Evolutionary conservation across 768 basidiomycete species (phyloP).

Genomic region (Inosperma sp.): DNA sequence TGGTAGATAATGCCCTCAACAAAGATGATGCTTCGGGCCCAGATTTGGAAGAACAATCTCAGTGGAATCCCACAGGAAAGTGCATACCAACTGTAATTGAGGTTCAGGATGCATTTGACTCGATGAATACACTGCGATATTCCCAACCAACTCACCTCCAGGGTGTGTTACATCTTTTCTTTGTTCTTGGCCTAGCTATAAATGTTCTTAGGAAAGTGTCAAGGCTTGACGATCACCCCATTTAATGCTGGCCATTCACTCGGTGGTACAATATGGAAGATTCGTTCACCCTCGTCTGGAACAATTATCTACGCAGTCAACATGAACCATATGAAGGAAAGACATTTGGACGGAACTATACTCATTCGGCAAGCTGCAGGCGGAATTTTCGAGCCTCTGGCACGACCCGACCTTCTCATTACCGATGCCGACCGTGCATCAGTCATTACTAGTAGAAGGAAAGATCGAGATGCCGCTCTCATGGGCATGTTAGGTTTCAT

Average conservation of each 20-base stretch:
- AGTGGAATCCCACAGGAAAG: slow-evolving; percentile 41
- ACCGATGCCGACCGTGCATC: slow-evolving; percentile 85
- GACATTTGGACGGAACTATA: slow-evolving; percentile 92
- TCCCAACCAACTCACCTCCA: slow-evolving; percentile 94
- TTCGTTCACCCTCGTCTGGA: slow-evolving; percentile 94
- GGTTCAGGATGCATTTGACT: slow-evolving; percentile 90
- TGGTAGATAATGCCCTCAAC: slow-evolving; percentile 24
- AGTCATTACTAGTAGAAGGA: slow-evolving; percentile 79
- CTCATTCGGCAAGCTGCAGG: slow-evolving; percentile 71
- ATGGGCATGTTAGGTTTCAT: slow-evolving; percentile 51
- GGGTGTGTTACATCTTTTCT: slow-evolving; percentile 45
- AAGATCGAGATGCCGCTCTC: slow-evolving; percentile 85
- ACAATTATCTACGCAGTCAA: slow-evolving; percentile 94
- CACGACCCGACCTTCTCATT: slow-evolving; percentile 88
- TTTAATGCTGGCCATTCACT: slow-evolving; percentile 94
- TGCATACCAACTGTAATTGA: slow-evolving; percentile 76
- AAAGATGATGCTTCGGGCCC: slow-evolving; percentile 16
- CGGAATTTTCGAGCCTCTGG: slow-evolving; percentile 78
- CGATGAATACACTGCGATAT: slow-evolving; percentile 86
- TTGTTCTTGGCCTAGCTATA: background rate
- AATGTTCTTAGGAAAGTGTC: slow-evolving; percentile 93
- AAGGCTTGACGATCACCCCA: slow-evolving; percentile 90
- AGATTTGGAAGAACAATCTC: slow-evolving; percentile 21
- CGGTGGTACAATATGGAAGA: slow-evolving; percentile 97
- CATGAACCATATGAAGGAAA: slow-evolving; percentile 93